phyloP scores from a whole-genome alignment of 441 rosid species.

The Mallotus repandus region DNA sequence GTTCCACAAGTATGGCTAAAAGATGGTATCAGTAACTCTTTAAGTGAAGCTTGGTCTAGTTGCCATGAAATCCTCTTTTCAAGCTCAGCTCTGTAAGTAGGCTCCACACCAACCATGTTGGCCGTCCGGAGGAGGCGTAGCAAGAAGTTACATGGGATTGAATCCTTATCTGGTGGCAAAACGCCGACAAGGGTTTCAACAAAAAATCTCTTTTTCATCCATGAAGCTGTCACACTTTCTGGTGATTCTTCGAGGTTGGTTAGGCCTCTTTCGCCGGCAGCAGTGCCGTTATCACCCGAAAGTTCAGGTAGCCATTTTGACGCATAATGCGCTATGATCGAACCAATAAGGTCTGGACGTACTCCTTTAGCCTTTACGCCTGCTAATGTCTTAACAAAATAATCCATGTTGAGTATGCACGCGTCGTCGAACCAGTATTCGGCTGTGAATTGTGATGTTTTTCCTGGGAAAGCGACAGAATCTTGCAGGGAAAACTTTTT shows the following conservation, averaged over 20 bases:
- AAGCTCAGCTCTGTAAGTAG: constrained; percentile 51
- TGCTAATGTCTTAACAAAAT: constrained; percentile 66
- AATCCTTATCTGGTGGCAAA: constrained; percentile 77
- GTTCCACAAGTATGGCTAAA: constrained; percentile 78
- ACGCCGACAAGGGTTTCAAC: constrained; percentile 77
- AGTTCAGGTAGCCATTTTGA: constrained; percentile 88
- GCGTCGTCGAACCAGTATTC: constrained; percentile 73
- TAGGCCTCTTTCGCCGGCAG: constrained; percentile 18
- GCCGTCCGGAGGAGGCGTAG: constrained; percentile 76
- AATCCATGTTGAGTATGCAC: constrained; percentile 79
- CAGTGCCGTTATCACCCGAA: constrained; percentile 21
- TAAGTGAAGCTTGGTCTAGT: constrained; percentile 75
- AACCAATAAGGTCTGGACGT: constrained; percentile 74
- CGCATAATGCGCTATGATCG: constrained; percentile 78
- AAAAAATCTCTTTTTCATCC: constrained; percentile 74
- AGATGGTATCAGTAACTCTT: constrained; percentile 84
- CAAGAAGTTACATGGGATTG: constrained; percentile 76
- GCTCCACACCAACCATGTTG: constrained; percentile 64
- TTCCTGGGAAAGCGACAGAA: constrained; percentile 32
- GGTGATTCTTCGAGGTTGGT: constrained; percentile 35
- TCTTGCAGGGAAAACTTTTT: constrained; percentile 39
- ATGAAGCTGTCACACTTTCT: constrained; percentile 56
- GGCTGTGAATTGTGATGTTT: constrained; percentile 28
- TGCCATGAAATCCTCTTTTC: constrained; percentile 76
- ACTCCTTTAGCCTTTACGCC: constrained; percentile 80